Evolutionary conservation across 2,329 filamentous ascomycete genomes (phyloP), one percentile per base, ranked within the genome.

Genomic region (Diaporthe australafricana): DNA sequence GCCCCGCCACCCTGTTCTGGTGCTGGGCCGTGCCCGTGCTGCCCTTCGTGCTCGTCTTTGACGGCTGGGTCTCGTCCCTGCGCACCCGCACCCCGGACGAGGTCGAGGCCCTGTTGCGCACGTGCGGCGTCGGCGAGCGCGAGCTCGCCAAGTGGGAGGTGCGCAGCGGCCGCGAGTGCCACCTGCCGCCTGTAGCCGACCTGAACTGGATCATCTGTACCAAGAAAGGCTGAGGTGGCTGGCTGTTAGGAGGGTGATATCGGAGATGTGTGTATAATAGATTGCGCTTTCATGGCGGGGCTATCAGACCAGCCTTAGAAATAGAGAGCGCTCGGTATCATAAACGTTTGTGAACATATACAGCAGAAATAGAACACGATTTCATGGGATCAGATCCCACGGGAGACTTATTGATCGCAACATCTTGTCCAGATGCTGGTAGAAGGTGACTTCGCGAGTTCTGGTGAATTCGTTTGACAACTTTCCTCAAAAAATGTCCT

Each of bases 41-140:
- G 20, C 92, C 93, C 0, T 87, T 92, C 72, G 88, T 93, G 11
- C 81, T 94, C 22, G 86, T 90, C 0, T 91, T 92, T 76, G 93
- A 95, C 80, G 93, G 93, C 2, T 83, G 89, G 71, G 86, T 94
- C 60, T 93, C 91, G 12, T 88, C 88, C 48, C 78, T 94, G 75
- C 84, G 93, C 53, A 93, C 92, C 8, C 86, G 93, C 70, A 93
- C 89, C 5, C 86, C 90, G 0, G 85, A 87, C 17, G 93, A 95
- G 80, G 87, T 94, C 6, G 83, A 91, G 78, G 78, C 78, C 0
- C 79, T 95, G 75, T 80, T 94, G 74, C 84, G 86, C 70, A 83
- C 83, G 5, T 89, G 87, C 76, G 87, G 84, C 14, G 85, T 83
- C 2, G 50, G 14, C 5, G 80, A 83, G 20, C 76, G 74, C 1